A percentile compares a stretch with the other conserved stretches of the same genome.
Conservation (phyloP, 768 basidiomycete genomes). For the Xerocomellus intermedius region DNA sequence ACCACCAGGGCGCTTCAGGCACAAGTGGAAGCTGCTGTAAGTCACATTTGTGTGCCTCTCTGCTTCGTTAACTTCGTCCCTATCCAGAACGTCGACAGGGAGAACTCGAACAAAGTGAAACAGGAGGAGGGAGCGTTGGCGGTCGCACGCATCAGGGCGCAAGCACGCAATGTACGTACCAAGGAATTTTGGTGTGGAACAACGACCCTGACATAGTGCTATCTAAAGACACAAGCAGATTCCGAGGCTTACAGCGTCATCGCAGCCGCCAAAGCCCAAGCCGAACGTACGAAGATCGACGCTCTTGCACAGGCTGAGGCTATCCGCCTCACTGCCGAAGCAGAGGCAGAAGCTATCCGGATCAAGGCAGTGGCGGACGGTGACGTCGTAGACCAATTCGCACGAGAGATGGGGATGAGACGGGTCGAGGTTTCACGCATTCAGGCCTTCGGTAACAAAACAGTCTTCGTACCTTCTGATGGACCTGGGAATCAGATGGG, state of each 20-base stretch:
- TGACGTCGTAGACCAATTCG: slow-evolving; percentile 59
- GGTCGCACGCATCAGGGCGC: slow-evolving; percentile 75
- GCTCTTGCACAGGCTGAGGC: slow-evolving; percentile 79
- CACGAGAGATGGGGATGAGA: slow-evolving; percentile 73
- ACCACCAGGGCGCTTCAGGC: slow-evolving; percentile 83
- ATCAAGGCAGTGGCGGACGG: slow-evolving; percentile 65
- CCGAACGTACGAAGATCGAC: slow-evolving; percentile 62
- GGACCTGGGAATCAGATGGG: slow-evolving; percentile 57
- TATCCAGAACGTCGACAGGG: slow-evolving; percentile 73
- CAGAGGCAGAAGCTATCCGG: slow-evolving; percentile 67
- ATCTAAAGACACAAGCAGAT: slow-evolving; percentile 61
- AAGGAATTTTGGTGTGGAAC: not conserved
- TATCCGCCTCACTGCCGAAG: slow-evolving; percentile 69
- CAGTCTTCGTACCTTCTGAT: slow-evolving; percentile 70
- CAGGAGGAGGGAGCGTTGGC: slow-evolving; percentile 77
- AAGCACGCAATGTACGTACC: slow-evolving; percentile 47
- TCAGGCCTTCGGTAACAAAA: slow-evolving; percentile 63
- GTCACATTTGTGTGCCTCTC: slow-evolving; percentile 18
- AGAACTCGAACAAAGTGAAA: slow-evolving; percentile 86
- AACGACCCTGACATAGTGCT: slow-evolving; percentile 6
- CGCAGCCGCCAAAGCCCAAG: slow-evolving; percentile 71
- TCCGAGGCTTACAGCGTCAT: slow-evolving; percentile 73
- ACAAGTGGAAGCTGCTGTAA: slow-evolving; percentile 81
- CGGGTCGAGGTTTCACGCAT: slow-evolving; percentile 64
- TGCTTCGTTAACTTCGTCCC: not conserved